These are phyloP conservation scores for Ambrosia artemisiifolia DNA, from an alignment of 129 eudicot genomes.

Conservation along the genomic window DNA sequence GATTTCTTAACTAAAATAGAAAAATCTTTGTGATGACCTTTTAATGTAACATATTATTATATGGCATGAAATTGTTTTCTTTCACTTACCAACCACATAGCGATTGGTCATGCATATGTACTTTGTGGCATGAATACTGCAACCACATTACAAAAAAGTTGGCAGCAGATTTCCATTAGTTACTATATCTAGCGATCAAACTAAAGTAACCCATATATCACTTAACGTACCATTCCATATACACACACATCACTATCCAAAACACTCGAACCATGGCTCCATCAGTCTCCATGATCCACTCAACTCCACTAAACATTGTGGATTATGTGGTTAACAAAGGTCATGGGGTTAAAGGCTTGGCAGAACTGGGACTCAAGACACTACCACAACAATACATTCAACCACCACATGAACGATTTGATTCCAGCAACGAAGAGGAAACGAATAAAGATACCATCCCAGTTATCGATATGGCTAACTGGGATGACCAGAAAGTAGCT, in stretches of 20 bases:
- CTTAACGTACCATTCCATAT: neutral
- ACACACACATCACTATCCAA: neutral
- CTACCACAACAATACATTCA: conserved; percentile 43
- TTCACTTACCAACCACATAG: conserved; percentile 19
- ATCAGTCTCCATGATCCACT: neutral
- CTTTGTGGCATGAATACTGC: conserved; percentile 20
- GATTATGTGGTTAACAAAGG: conserved; percentile 37
- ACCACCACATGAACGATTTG: conserved; percentile 43
- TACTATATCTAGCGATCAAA: conserved; percentile 10
- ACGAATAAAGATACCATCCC: conserved; percentile 31
- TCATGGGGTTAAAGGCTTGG: conserved; percentile 51
- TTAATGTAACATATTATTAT: neutral
- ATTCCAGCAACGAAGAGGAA: conserved; percentile 1
- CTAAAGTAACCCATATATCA: neutral
- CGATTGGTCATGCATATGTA: conserved; percentile 9
- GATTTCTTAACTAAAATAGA: neutral
- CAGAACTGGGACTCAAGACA: conserved; percentile 34
- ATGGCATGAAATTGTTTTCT: conserved; percentile 3
- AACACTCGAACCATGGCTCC: conserved; percentile 26
- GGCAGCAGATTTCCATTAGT: neutral
- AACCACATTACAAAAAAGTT: conserved; percentile 5
- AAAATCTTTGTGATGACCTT: neutral
- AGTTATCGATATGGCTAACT: conserved; percentile 44
- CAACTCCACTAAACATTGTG: conserved; percentile 16
- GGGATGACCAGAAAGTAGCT: conserved; percentile 44